A percentile compares a stretch with the other conserved stretches of the same genome.
Evolutionary conservation across 495 filamentous ascomycete species (phyloP).

Genomic region (Recurvomyces mirabilis): DNA sequence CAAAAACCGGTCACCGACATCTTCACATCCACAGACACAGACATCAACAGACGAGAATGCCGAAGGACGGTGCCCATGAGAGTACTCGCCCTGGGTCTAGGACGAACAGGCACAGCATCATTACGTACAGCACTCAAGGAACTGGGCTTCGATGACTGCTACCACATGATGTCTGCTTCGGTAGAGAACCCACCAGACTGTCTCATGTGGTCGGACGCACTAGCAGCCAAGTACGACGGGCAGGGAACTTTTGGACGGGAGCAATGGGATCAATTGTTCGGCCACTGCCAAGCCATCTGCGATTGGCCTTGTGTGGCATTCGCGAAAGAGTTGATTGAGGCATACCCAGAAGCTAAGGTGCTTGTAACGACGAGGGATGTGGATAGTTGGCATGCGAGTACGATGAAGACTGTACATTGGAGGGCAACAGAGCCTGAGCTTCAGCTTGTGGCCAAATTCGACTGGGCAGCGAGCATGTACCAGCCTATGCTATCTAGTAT

Average conservation of each 20-base stretch:
- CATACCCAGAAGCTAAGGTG: constrained; percentile 61
- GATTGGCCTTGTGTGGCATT: constrained; percentile 58
- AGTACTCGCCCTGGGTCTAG: constrained; percentile 51
- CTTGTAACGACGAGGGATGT: constrained; percentile 52
- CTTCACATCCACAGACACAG: constrained; percentile 45
- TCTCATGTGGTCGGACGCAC: constrained; percentile 53
- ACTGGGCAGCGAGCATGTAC: constrained; percentile 29
- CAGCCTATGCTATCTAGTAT: constrained; percentile 27
- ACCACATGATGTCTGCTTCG: constrained; percentile 56
- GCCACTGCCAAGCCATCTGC: constrained; percentile 54
- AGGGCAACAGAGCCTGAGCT: constrained; percentile 28
- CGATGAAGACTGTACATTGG: constrained; percentile 30
- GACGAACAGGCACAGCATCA: constrained; percentile 57
- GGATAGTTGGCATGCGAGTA: constrained; percentile 46
- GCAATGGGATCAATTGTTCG: constrained; percentile 58
- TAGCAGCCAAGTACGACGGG: constrained; percentile 53
- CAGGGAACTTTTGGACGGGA: constrained; percentile 49
- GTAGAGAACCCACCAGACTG: constrained; percentile 51
- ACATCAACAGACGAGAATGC: constrained; percentile 52
- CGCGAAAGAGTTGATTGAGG: constrained; percentile 54
- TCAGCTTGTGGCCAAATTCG: constrained; percentile 23
- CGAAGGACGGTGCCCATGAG: constrained; percentile 55
- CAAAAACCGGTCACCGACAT: constrained; percentile 28
- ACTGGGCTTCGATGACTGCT: constrained; percentile 50
- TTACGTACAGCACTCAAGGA: constrained; percentile 48